phyloP scores from a whole-genome alignment of 768 basidiomycete species.

The Mrakia frigida region DNA sequence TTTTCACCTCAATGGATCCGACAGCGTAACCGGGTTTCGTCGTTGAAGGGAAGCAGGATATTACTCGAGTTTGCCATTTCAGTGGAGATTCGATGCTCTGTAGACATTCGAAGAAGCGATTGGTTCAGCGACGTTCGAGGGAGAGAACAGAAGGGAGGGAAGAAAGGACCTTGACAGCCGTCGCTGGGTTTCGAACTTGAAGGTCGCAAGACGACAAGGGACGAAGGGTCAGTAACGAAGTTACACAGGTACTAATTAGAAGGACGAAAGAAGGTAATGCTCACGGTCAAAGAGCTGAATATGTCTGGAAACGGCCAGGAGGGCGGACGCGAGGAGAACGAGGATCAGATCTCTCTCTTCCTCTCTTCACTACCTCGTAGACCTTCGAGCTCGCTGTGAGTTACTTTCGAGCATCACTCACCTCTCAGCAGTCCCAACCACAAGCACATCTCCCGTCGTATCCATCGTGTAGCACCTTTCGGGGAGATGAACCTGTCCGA shows the following conservation, averaged over 20 bases:
- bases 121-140: too few relatives aligned
- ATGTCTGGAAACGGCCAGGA: background rate
- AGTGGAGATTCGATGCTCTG: slow-evolving; percentile 62
- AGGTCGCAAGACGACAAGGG: background rate
- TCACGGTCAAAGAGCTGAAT: slow-evolving; percentile 30
- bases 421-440: slow-evolving; percentile 31
- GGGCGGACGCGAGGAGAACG: background rate
- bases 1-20: slow-evolving; percentile 58
- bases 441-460: slow-evolving; percentile 51
- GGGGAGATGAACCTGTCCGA: slow-evolving; percentile 59
- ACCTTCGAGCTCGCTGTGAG: too few relatives aligned
- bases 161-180: slow-evolving; percentile 5
- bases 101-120: background rate
- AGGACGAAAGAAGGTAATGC: too few relatives aligned
- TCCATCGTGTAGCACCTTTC: slow-evolving; percentile 88
- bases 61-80: slow-evolving; percentile 87
- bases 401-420: background rate
- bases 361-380: too few relatives aligned
- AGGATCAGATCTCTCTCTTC: background rate
- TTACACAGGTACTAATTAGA: too few relatives aligned
- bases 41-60: slow-evolving; percentile 72
- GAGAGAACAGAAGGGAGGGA: background rate
- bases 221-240: too few relatives aligned
- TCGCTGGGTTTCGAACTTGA: slow-evolving; percentile 10
- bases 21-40: slow-evolving; percentile 50